Percentiles rank a stretch among this genome's conserved stretches.
Evolutionary conservation across 805 yeast genomes (phyloP).

Genomic region (Helenozyma baotianmanensis): DNA sequence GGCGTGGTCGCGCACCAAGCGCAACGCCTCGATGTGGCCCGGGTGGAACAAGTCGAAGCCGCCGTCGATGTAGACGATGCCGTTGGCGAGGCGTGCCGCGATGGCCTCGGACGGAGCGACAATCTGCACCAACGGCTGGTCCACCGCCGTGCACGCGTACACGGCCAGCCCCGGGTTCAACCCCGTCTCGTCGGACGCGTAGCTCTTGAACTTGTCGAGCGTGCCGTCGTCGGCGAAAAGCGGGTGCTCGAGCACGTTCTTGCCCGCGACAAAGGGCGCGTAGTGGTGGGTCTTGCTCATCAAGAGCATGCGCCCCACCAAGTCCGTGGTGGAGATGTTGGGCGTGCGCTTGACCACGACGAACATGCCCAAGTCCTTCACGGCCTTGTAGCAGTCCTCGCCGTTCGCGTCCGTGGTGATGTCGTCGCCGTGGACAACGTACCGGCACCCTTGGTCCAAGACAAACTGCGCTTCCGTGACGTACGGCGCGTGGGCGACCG

Average conservation of each 20-base stretch:
- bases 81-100: conserved; percentile 12
- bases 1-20: conserved; percentile 41
- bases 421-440: conserved; percentile 98
- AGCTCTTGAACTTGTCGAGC: conserved; percentile 41
- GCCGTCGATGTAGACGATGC: conserved; percentile 63
- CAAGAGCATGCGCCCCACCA: conserved; percentile 82
- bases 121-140: conserved; percentile 22
- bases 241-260: conserved; percentile 19
- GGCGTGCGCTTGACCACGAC: conserved; percentile 91
- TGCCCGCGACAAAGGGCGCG: conserved; percentile 21
- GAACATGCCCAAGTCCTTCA: conserved; percentile 82
- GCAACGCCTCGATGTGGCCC: conserved; percentile 79
- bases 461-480: conserved; percentile 82
- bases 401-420: conserved; percentile 96
- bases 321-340: conserved; percentile 90
- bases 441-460: conserved; percentile 71
- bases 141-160: conserved; percentile 32
- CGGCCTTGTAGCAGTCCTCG: conserved; percentile 81
- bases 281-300: conserved; percentile 57
- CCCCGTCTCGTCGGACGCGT: conserved; percentile 66
- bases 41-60: conserved; percentile 91
- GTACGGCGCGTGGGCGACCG: conserved; percentile 81
- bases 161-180: conserved; percentile 55
- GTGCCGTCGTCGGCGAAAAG: conserved; percentile 30
- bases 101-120: conserved; percentile 29